phyloP scores from a whole-genome alignment of 805 yeast genomes.

The Wickerhamomyces bisporus region DNA sequence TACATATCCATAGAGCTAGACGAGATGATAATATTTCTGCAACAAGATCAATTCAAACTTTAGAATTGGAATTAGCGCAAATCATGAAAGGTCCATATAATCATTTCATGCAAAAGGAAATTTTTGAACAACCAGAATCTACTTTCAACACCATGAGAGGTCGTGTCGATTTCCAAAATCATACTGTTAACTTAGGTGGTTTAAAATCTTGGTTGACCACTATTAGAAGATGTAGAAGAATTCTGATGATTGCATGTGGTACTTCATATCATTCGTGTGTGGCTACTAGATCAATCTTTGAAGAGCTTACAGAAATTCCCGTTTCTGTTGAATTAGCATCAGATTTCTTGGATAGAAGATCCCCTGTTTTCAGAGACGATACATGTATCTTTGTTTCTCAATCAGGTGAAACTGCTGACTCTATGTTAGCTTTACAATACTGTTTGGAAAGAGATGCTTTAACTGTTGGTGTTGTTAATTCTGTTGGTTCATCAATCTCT shows the following conservation, averaged over 20 bases:
- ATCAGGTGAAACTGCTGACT: slow-evolving; percentile 98
- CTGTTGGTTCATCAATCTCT: slow-evolving; percentile 95
- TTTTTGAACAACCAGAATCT: slow-evolving; percentile 97
- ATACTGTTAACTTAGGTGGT: slow-evolving; percentile 82
- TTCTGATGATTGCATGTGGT: slow-evolving; percentile 99
- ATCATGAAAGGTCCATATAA: slow-evolving; percentile 96
- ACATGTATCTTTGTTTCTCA: slow-evolving; percentile 97
- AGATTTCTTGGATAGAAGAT: slow-evolving; percentile 87
- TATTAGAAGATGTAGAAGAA: slow-evolving; percentile 89
- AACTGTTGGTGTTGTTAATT: slow-evolving; percentile 95
- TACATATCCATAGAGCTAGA: slow-evolving; percentile 95
- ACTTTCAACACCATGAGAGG: slow-evolving; percentile 99
- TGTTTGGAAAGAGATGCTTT: slow-evolving; percentile 96
- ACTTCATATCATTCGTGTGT: slow-evolving; percentile 98
- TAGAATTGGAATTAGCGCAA: slow-evolving; percentile 95
- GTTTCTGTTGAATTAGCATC: slow-evolving; percentile 91
- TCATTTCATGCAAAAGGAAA: slow-evolving; percentile 98
- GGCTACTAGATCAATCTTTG: slow-evolving; percentile 94
- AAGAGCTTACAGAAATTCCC: slow-evolving; percentile 93
- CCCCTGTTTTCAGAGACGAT: slow-evolving; percentile 98
- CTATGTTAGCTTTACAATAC: slow-evolving; percentile 90
- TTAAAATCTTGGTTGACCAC: slow-evolving; percentile 77
- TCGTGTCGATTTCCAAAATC: slow-evolving; percentile 86
- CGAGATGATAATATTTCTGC: slow-evolving; percentile 86
- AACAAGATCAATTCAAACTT: slow-evolving; percentile 91